Base-by-base conservation (phyloP, 1,139 yeast species). In the Blastobotrys raffinosifermentans region DNA sequence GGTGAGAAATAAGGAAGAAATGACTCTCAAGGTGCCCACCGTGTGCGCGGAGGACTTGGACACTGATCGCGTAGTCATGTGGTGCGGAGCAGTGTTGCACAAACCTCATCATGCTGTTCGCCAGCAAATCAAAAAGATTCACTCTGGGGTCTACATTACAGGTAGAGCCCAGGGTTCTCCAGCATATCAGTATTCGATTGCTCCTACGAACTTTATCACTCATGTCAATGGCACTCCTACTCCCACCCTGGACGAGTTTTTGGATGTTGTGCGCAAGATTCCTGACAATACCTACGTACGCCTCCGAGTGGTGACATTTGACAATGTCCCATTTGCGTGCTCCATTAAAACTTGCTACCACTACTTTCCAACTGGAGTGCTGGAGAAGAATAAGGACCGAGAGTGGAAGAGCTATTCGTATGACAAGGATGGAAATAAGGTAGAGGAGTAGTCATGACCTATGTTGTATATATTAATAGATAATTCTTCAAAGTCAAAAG, bases 321-420 rank as follows among this genome's bases (percentile, higher is more conserved):
- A 87, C 50, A 80, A 80, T 45, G 77, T 85, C 17, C 95, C 95
- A 10, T 74, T 78, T 51, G 95, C 96, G 2, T 78, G 82, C 39
- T 80, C 95, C 1, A 63, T 87, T 53, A 86, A 86, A 60, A 85
- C 94, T 1, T 85, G 85, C 57, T 84, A 85, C 53, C 96, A 87
- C 57, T 89, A 87, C 57, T 87, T 84, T 70, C 94, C 94, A 30
- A 86, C 95, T 0, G 70, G 75, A 8, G 89, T 81, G 54, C 59
- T 84, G 48, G 70, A 67, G 46, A 73, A 71, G 49, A 68, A 20
- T 20, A 20, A 20, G 23, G 23, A 20, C n/a, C 9, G 23, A 8
- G 23, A 20, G n/a, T 20, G 23, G 23, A n/a, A n/a, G n/a, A n/a
- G 23, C 8, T 20, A 20, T 20, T 8, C 23, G 23, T 8, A 8